Conservation (phyloP, 805 yeast species). For the Metschnikowia lochheadii region DNA sequence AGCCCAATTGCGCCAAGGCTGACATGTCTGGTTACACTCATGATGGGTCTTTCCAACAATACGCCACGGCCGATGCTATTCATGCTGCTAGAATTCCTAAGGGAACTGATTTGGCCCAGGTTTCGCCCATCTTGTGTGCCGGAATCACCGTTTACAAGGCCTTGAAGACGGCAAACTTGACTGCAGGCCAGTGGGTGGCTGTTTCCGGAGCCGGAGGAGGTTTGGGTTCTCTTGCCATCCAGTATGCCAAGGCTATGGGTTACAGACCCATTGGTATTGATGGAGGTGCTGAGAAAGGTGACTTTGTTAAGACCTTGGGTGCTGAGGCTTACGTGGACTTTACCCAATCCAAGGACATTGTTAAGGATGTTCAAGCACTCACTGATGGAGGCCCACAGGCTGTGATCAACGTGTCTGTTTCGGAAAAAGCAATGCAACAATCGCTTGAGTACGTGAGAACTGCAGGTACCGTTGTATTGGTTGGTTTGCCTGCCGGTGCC, state of each 20-base stretch:
- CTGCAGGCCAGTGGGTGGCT: conserved; percentile 73
- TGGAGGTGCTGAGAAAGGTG: conserved; percentile 61
- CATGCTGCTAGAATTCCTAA: conserved; percentile 80
- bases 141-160: conserved; percentile 93
- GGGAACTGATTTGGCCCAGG: conserved; percentile 68
- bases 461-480: conserved; percentile 37
- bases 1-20: conserved; percentile 67
- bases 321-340: conserved; percentile 28
- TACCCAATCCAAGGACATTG: conserved; percentile 47
- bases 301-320: conserved; percentile 34
- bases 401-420: conserved; percentile 70
- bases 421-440: conserved; percentile 58
- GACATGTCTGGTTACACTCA: conserved; percentile 75
- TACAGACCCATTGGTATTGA: conserved; percentile 67
- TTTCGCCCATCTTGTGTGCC: conserved; percentile 84
- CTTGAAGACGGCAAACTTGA: conserved; percentile 68
- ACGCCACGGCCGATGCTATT: conserved; percentile 82
- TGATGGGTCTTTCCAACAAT: conserved; percentile 90
- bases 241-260: conserved; percentile 77
- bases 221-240: conserved; percentile 69
- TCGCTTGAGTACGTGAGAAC: conserved; percentile 37
- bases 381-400: conserved; percentile 78
- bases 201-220: conserved; percentile 81
- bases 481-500: conserved; percentile 80
- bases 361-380: conserved; percentile 48